Base-by-base conservation (phyloP, 2,329 filamentous ascomycete genomes). In the Exophiala sp. region DNA sequence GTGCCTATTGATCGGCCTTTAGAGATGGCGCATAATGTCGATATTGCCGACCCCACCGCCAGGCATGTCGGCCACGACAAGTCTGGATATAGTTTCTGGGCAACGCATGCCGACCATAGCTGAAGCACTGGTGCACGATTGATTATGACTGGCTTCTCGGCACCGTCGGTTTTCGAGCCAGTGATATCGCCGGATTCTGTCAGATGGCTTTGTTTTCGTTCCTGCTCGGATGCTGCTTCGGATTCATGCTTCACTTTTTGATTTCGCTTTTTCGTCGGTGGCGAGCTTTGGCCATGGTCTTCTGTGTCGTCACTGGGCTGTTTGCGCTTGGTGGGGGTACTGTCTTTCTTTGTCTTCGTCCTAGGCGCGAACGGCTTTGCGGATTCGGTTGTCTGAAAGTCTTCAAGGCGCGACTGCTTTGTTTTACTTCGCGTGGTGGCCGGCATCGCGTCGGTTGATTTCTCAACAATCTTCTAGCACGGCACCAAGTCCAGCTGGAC, bases 101-200 rank as follows among this genome's bases (percentile, higher is more conserved):
- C 51, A 2, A 58, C 54, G 11, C 50, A 52, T 2, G 56, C 51
- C 9, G 43, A 46, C 56, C 56, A 58, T n/a, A 58, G 48, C 29
- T 56, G 53, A 5, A 58, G 51, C 2, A 58, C 56, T 1, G 56
- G 56, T n/a, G 56, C 46, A 11, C 56, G 53, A 38, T 57, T 58
- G 38, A 53, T 60, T 3, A 56, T 34, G 38, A 59, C 50, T 16
- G 55, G 51, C 19, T 57, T 54, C 35, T 38, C 35, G 19, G 32
- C n/a, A 8, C n/a, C 13, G 4, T 22, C 23, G 32, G 39, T 13
- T 34, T n/a, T 11, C n/a, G 19, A 8, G 42, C 9, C 8, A n/a
- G 19, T n/a, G 38, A 41, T 21, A 10, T 52, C 38, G 18, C 47
- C 42, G 7, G 53, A 39, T 43, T 48, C 46, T 30, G 43, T 40